A percentile compares a stretch with the other conserved stretches of the same genome.
phyloP scores from a whole-genome alignment of 2,329 filamentous ascomycete species.

The Colletotrichum sansevieriae region DNA sequence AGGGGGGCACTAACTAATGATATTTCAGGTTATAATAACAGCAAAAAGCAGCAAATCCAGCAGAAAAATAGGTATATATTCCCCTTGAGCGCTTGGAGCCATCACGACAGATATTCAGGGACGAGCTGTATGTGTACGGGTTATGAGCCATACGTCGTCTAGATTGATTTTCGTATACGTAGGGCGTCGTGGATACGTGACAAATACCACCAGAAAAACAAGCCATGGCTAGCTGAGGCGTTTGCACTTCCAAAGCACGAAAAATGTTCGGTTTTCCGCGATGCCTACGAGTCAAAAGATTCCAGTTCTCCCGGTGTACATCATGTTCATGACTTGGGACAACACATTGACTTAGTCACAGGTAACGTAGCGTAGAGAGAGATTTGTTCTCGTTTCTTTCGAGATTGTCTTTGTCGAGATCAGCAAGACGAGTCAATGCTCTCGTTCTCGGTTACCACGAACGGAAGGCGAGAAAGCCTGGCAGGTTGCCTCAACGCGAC shows the following conservation, averaged over 20 bases:
- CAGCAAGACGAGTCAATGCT: slow-evolving; percentile 12
- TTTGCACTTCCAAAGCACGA: too few species aligned
- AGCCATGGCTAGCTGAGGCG: too few species aligned
- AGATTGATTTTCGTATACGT: not conserved
- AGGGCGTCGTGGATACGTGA: slow-evolving; percentile 6
- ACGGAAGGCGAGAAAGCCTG: slow-evolving; percentile 2
- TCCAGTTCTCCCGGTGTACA: not conserved
- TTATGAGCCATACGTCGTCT: not conserved
- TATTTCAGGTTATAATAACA: too few species aligned
- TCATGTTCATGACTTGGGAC: too few species aligned
- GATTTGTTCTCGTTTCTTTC: not conserved
- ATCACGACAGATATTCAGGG: not conserved
- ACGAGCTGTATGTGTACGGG: slow-evolving; percentile 2
- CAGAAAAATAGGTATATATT: too few species aligned
- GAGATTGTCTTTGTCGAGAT: not conserved
- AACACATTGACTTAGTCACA: too few species aligned
- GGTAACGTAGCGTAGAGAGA: too few species aligned
- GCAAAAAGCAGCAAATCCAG: too few species aligned
- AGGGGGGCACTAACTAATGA: too few species aligned
- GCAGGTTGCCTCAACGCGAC: slow-evolving; percentile 11
- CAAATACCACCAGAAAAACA: not conserved
- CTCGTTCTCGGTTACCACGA: slow-evolving; percentile 11
- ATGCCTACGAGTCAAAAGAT: not conserved
- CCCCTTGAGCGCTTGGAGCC: too few species aligned
- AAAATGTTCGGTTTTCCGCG: too few species aligned